Percentiles rank a stretch among this genome's conserved stretches.
phyloP scores from a whole-genome alignment of 169 alveolate species.

The Eimeria praecox region DNA sequence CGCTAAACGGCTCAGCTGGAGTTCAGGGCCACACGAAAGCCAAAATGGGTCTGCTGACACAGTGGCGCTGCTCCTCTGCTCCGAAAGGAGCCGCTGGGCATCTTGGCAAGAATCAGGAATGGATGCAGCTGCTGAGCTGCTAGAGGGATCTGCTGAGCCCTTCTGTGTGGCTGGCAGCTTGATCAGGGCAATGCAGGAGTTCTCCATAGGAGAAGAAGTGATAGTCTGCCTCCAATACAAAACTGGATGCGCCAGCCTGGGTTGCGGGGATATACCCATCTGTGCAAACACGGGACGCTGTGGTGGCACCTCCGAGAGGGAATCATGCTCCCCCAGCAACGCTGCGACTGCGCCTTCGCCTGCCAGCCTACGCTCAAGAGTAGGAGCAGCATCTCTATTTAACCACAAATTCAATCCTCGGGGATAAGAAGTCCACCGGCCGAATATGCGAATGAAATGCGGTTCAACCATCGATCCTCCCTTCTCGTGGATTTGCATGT shows the following conservation, averaged over 20 bases:
- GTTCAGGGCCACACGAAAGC: constrained; percentile 50
- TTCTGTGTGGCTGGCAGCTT: constrained; percentile 10
- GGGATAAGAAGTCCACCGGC: constrained; percentile 21
- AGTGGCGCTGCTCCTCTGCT: neutral
- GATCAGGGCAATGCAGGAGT: constrained; percentile 27
- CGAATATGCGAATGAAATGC: constrained; percentile 60
- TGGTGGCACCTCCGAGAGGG: neutral
- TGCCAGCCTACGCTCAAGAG: neutral
- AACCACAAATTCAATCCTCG: constrained; percentile 22
- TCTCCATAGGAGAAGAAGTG: constrained; percentile 12
- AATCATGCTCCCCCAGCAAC: neutral
- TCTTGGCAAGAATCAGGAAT: constrained; percentile 56
- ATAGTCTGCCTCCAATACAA: constrained; percentile 52
- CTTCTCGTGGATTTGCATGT: neutral
- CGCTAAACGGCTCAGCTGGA: constrained; percentile 41
- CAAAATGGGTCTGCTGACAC: constrained; percentile 24
- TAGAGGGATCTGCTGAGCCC: neutral
- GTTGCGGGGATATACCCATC: neutral
- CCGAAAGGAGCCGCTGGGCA: neutral
- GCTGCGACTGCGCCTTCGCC: neutral
- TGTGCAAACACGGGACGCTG: neutral
- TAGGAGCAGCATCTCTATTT: neutral
- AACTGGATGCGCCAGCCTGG: constrained; percentile 3
- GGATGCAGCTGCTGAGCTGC: neutral
- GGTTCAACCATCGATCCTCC: constrained; percentile 5